These are phyloP conservation scores for Stylonectria norvegica DNA, from an alignment of 2,329 filamentous ascomycete genomes.

Conservation along the genomic window DNA sequence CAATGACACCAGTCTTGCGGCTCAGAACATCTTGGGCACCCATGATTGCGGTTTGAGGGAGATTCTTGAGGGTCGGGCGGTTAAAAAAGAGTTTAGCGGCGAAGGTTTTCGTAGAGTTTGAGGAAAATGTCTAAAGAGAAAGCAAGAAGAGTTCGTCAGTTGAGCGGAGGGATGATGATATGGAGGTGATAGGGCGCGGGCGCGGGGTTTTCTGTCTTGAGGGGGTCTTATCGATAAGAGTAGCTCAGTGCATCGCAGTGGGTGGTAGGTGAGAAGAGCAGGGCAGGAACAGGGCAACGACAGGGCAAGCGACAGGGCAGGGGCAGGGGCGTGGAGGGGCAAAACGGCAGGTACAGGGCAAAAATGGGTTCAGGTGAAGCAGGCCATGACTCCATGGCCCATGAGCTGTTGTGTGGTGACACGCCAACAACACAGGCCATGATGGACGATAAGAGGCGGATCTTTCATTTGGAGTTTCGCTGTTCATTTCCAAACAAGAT, in stretches of 20 bases:
- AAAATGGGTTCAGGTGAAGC: neutral
- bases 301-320: conserved; percentile 14
- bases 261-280: conserved; percentile 2
- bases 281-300: conserved; percentile 11
- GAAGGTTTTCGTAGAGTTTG: too few relatives aligned
- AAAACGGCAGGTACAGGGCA: conserved; percentile 5
- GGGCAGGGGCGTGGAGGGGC: conserved; percentile 6
- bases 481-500: neutral
- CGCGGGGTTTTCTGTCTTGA: conserved; percentile 24
- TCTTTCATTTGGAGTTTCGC: conserved; percentile 15
- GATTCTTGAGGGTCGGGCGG: too few relatives aligned
- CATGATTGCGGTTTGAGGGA: conserved; percentile 32
- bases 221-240: conserved; percentile 25
- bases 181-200: conserved; percentile 17
- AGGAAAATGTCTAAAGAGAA: conserved; percentile 22
- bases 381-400: neutral
- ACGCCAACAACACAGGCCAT: conserved; percentile 15
- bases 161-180: conserved; percentile 21
- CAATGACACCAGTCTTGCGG: conserved; percentile 53
- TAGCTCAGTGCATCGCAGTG: neutral
- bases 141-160: conserved; percentile 18
- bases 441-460: conserved; percentile 16
- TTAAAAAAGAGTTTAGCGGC: conserved; percentile 12
- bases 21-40: conserved; percentile 42
- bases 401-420: conserved; percentile 24